Percentiles rank a stretch among this genome's conserved stretches.
Conservation (phyloP, 1,284 basidiomycete genomes). For the Austropuccinia psidii region DNA sequence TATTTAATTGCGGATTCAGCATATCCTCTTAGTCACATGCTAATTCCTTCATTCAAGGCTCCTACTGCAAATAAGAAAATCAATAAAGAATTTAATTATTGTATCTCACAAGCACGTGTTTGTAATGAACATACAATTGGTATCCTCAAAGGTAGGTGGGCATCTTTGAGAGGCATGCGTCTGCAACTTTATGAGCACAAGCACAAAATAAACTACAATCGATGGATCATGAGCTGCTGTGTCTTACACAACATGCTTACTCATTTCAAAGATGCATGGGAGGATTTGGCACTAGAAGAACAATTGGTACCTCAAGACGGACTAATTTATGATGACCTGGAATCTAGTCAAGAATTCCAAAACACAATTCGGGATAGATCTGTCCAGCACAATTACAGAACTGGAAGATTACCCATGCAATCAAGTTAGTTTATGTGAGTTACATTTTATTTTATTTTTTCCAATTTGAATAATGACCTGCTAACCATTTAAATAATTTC, state of each 20-base stretch:
- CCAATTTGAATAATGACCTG: too few relatives aligned
- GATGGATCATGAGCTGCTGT: neutral
- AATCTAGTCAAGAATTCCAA: too few relatives aligned
- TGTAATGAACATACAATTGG: conserved; percentile 14
- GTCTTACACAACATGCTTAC: conserved; percentile 1
- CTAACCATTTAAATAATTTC: too few relatives aligned
- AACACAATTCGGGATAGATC: too few relatives aligned
- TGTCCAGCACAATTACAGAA: too few relatives aligned
- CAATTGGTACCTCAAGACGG: too few relatives aligned
- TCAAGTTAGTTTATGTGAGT: too few relatives aligned
- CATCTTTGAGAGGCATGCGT: neutral
- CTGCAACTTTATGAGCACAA: neutral
- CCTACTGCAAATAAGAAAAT: neutral
- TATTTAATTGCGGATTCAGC: neutral
- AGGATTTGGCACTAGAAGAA: too few relatives aligned
- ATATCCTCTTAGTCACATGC: neutral
- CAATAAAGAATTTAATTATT: conserved; percentile 15
- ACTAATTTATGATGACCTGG: too few relatives aligned
- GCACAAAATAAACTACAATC: neutral
- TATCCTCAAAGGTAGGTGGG: conserved; percentile 15
- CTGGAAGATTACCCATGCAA: too few relatives aligned
- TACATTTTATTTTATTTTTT: too few relatives aligned
- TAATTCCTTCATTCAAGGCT: conserved; percentile 3
- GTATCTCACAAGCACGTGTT: neutral
- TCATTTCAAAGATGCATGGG: neutral